phyloP scores from a whole-genome alignment of 306 rosid genomes.

The Medicago ruthenica region DNA sequence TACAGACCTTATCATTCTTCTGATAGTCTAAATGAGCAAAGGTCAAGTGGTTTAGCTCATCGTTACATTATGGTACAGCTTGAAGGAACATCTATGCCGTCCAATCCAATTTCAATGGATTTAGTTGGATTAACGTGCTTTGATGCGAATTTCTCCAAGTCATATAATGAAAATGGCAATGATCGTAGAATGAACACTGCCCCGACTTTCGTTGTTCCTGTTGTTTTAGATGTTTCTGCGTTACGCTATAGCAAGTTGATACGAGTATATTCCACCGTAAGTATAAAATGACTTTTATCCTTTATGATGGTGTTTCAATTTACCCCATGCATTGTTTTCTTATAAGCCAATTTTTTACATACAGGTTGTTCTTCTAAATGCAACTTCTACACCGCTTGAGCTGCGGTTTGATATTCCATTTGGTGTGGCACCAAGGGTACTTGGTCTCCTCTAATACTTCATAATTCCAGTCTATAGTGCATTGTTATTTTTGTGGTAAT shows the following conservation, averaged over 20 bases:
- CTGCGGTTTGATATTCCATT: slow-evolving; percentile 97
- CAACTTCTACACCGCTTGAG: slow-evolving; percentile 78
- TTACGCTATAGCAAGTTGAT: slow-evolving; percentile 85
- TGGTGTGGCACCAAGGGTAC: slow-evolving; percentile 89
- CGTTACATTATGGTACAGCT: slow-evolving; percentile 81
- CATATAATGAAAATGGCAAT: slow-evolving; percentile 47
- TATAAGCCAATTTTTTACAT: slow-evolving; percentile 35
- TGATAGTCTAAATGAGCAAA: slow-evolving; percentile 67
- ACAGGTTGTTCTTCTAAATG: slow-evolving; percentile 89
- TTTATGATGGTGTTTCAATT: slow-evolving; percentile 31
- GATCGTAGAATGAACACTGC: slow-evolving; percentile 46
- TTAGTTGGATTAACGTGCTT: slow-evolving; percentile 87
- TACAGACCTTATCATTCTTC: slow-evolving; percentile 72
- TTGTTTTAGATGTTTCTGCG: slow-evolving; percentile 88
- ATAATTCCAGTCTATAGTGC: slow-evolving; percentile 7
- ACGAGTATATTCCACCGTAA: slow-evolving; percentile 88
- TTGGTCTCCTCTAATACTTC: slow-evolving; percentile 17
- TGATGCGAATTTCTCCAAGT: slow-evolving; percentile 83
- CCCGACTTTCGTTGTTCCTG: slow-evolving; percentile 79
- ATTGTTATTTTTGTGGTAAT: slow-evolving; percentile 16
- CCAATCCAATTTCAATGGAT: slow-evolving; percentile 92
- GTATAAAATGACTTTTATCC: slow-evolving; percentile 45
- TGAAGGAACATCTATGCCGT: slow-evolving; percentile 80
- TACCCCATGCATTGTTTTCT: neutral
- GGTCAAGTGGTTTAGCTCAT: slow-evolving; percentile 69